Conservation (phyloP, 192 early-diverging fungal genomes). For the Mortierella alpina region DNA sequence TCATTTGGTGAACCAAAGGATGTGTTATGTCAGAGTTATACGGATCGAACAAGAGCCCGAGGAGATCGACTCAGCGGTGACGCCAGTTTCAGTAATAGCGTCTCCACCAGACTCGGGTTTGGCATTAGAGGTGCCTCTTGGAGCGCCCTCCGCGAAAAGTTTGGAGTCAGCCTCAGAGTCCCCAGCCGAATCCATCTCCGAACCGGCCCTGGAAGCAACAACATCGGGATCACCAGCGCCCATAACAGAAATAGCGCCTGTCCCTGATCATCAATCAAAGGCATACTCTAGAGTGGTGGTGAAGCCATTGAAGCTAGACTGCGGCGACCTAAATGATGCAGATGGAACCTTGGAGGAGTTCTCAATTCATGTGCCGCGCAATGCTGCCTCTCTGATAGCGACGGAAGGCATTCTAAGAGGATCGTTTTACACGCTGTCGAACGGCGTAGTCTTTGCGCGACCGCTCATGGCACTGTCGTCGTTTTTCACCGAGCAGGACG, state of each 20-base stretch:
- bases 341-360: not conserved
- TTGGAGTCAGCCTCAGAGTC: no score
- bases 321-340: not conserved
- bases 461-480: conserved; percentile 22
- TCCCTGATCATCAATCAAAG: no score
- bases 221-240: no score
- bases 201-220: no score
- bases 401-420: conserved; percentile 18
- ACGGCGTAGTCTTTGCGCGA: conserved; percentile 22
- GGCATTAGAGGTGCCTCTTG: not conserved
- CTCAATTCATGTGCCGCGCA: conserved; percentile 1
- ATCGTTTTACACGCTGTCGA: conserved; percentile 31
- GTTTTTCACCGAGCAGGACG: conserved; percentile 22
- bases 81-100: not conserved
- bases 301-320: no score
- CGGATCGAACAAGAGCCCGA: not conserved
- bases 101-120: not conserved
- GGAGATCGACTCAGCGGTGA: not conserved
- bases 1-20: not conserved
- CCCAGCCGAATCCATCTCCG: no score
- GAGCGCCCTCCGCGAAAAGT: not conserved
- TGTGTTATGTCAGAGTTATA: not conserved
- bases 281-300: no score
- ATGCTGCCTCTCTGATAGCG: conserved; percentile 6
- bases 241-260: no score